Conservation (phyloP, 306 rosid genomes). For the Calophaca sinica region DNA sequence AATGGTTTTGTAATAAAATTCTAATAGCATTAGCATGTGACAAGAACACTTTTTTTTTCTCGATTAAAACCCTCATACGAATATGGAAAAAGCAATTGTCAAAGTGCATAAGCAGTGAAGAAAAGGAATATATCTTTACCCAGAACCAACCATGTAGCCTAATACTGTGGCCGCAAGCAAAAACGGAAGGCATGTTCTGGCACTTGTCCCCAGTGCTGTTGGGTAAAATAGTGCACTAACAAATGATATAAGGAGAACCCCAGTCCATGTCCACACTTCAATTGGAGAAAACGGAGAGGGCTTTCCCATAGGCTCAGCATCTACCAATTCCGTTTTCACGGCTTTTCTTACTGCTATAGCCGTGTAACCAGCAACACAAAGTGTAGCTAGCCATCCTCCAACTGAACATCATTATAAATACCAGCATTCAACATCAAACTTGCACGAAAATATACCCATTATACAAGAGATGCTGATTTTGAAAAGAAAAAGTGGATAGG, state of each 20-base stretch:
- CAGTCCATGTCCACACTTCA: slow-evolving; percentile 85
- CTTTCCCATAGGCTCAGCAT: slow-evolving; percentile 93
- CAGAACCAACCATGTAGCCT: slow-evolving; percentile 88
- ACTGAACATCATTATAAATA: slow-evolving; percentile 54
- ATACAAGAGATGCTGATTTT: slow-evolving; percentile 4
- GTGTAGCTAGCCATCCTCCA: slow-evolving; percentile 95
- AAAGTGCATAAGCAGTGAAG: slow-evolving; percentile 6
- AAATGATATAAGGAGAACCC: slow-evolving; percentile 70
- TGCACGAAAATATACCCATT: neutral
- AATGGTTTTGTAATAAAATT: slow-evolving; percentile 11
- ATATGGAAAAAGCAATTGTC: neutral
- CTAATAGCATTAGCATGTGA: slow-evolving; percentile 24
- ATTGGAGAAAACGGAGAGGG: slow-evolving; percentile 79
- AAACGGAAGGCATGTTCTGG: slow-evolving; percentile 93
- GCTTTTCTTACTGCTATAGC: slow-evolving; percentile 86
- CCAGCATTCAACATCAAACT: slow-evolving; percentile 18
- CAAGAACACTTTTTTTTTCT: neutral
- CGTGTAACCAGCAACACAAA: slow-evolving; percentile 85
- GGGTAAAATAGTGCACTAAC: slow-evolving; percentile 72
- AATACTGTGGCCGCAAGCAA: slow-evolving; percentile 90
- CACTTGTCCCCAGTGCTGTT: slow-evolving; percentile 79
- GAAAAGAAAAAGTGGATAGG: neutral
- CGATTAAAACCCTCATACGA: slow-evolving; percentile 42
- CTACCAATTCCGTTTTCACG: slow-evolving; percentile 80
- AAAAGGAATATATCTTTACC: slow-evolving; percentile 65